A percentile compares a stretch with the other conserved stretches of the same genome.
Conservation (phyloP, 192 early-diverging fungal species). For the Phlyctochytrium planicorne region DNA sequence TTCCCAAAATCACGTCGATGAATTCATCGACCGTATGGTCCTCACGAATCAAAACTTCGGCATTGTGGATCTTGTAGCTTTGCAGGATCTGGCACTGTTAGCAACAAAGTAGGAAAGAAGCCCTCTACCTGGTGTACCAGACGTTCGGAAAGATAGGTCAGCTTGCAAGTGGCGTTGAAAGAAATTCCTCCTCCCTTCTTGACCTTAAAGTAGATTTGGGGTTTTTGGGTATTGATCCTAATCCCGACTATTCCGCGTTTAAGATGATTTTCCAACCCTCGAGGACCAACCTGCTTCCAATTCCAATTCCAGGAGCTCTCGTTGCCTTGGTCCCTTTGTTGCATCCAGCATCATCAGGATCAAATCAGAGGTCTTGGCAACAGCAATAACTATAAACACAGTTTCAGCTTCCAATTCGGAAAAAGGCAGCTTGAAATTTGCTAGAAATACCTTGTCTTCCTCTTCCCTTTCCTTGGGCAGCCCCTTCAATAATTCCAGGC, state of each 20-base stretch:
- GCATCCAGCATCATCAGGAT: conserved; percentile 99
- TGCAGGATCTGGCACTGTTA: conserved; percentile 71
- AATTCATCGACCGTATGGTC: conserved; percentile 96
- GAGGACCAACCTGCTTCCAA: conserved; percentile 64
- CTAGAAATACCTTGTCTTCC: conserved; percentile 70
- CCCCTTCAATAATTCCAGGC: conserved; percentile 98
- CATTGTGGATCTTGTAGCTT: conserved; percentile 98
- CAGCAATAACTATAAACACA: conserved; percentile 74
- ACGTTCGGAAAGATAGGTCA: conserved; percentile 82
- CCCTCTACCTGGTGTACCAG: conserved; percentile 67
- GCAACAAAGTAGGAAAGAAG: neutral
- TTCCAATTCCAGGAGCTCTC: conserved; percentile 83
- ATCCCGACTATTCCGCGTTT: conserved; percentile 70
- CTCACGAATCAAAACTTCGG: conserved; percentile 95
- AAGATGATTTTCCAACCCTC: no score
- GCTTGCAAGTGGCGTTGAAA: conserved; percentile 88
- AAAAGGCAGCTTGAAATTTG: conserved; percentile 2
- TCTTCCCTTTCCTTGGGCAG: conserved; percentile 95
- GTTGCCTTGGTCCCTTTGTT: conserved; percentile 84
- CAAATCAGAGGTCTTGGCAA: conserved; percentile 93
- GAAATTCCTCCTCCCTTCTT: conserved; percentile 97
- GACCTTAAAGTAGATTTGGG: conserved; percentile 97
- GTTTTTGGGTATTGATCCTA: conserved; percentile 78
- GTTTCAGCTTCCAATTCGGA: no score
- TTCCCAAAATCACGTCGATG: conserved; percentile 97